Evolutionary conservation across 2,329 filamentous ascomycete species (phyloP).

Genomic region (Daldinia sp.): DNA sequence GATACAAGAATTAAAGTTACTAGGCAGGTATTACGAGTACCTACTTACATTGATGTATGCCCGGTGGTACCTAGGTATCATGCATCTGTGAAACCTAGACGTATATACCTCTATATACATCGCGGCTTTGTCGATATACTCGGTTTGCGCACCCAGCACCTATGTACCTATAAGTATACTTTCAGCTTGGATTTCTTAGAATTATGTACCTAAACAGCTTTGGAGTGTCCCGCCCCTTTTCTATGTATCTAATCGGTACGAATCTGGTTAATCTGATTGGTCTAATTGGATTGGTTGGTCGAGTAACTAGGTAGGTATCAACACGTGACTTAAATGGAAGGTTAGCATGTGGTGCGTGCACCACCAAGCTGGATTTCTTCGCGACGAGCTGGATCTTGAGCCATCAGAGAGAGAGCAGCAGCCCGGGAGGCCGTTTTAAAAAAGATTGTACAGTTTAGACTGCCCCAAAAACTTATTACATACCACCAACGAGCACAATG

Average conservation of each 20-base stretch:
- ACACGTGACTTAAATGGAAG: constrained; percentile 16
- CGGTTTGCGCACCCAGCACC: no score
- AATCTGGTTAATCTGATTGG: no score
- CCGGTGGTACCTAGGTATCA: no score
- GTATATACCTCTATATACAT: no score
- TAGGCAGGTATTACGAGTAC: not conserved
- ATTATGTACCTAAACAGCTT: not conserved
- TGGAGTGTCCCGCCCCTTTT: not conserved
- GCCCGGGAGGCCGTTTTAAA: constrained; percentile 29
- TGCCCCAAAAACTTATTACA: constrained; percentile 30
- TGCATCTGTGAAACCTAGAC: no score
- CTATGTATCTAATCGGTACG: not conserved
- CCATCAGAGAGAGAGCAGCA: constrained; percentile 23
- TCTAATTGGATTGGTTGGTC: no score
- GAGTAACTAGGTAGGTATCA: not conserved
- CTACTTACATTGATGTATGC: no score
- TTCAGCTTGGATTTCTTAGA: no score
- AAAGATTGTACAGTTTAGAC: constrained; percentile 32
- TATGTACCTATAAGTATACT: not conserved
- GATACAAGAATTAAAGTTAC: not conserved
- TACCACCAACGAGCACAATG: constrained; percentile 42
- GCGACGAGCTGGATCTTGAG: constrained; percentile 31
- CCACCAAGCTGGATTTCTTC: constrained; percentile 23
- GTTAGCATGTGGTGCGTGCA: constrained; percentile 10
- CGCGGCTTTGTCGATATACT: no score